phyloP scores from a whole-genome alignment of 352 stramenopile species.

The Phytopythium mirpurense region DNA sequence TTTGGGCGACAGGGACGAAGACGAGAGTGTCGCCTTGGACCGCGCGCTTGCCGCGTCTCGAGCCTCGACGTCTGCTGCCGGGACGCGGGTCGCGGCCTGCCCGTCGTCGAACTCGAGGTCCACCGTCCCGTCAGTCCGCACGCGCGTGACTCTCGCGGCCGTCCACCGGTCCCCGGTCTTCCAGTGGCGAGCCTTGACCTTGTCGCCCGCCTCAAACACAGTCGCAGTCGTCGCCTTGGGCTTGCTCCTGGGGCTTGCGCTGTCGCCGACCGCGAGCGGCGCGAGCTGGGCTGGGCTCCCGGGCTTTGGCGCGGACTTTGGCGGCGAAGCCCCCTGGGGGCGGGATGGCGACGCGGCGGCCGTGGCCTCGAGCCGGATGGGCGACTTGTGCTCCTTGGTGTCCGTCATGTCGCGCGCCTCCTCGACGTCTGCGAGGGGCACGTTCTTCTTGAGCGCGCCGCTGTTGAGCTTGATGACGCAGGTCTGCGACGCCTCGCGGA shows the following conservation, averaged over 20 bases:
- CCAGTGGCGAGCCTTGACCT: conserved; percentile 30
- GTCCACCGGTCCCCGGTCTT: conserved; percentile 70
- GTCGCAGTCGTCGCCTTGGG: background rate
- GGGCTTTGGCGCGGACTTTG: background rate
- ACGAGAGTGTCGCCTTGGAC: background rate
- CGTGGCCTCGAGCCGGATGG: conserved; percentile 32
- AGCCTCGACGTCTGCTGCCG: conserved; percentile 13
- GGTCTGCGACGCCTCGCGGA: conserved; percentile 49
- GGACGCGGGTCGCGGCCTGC: conserved; percentile 32
- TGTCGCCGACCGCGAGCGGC: conserved; percentile 10
- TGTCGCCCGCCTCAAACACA: conserved; percentile 12
- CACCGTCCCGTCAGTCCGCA: conserved; percentile 50
- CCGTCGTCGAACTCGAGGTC: conserved; percentile 64
- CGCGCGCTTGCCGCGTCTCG: background rate
- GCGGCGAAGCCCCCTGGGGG: background rate
- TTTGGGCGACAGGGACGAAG: conserved; percentile 12
- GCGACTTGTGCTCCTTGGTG: conserved; percentile 30
- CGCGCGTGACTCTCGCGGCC: conserved; percentile 46
- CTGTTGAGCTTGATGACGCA: conserved; percentile 72
- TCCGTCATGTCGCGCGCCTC: conserved; percentile 35
- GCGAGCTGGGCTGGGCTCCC: conserved; percentile 10
- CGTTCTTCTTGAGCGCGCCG: conserved; percentile 59
- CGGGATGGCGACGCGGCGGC: background rate
- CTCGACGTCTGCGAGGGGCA: conserved; percentile 53
- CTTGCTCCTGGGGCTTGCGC: background rate